Evolutionary conservation across 257 asterid genomes (phyloP).

Genomic region (Asclepias syriaca): DNA sequence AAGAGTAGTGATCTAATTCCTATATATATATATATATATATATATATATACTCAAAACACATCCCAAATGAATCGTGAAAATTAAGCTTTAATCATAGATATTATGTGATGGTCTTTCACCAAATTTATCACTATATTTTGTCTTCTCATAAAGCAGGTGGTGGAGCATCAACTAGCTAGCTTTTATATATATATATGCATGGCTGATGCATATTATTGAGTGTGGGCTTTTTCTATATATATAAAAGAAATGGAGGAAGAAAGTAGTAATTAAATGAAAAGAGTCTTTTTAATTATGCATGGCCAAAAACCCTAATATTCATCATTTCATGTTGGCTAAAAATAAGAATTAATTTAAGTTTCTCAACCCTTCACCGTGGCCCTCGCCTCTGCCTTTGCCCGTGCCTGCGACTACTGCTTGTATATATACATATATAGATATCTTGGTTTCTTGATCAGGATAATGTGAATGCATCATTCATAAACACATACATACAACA

Average conservation of each 20-base stretch:
- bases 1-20: too few species aligned
- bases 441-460: background rate
- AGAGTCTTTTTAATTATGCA: too few species aligned
- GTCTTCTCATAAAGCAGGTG: slow-evolving; percentile 4
- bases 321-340: too few species aligned
- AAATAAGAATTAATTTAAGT: background rate
- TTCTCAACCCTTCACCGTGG: background rate
- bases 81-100: slow-evolving; percentile 24
- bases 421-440: too few species aligned
- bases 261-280: too few species aligned
- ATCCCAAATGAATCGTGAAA: background rate
- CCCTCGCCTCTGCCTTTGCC: slow-evolving; percentile 3
- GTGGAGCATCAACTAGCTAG: background rate
- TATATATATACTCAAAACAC: too few species aligned
- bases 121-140: slow-evolving; percentile 13
- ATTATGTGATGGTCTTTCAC: background rate
- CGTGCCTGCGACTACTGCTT: background rate
- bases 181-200: too few species aligned
- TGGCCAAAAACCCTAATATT: too few species aligned
- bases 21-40: too few species aligned
- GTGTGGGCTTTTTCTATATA: background rate
- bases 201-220: slow-evolving; percentile 8
- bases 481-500: background rate
- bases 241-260: too few species aligned
- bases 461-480: background rate